Conservation (phyloP, 1,284 basidiomycete species). For the Ustilago tritici region DNA sequence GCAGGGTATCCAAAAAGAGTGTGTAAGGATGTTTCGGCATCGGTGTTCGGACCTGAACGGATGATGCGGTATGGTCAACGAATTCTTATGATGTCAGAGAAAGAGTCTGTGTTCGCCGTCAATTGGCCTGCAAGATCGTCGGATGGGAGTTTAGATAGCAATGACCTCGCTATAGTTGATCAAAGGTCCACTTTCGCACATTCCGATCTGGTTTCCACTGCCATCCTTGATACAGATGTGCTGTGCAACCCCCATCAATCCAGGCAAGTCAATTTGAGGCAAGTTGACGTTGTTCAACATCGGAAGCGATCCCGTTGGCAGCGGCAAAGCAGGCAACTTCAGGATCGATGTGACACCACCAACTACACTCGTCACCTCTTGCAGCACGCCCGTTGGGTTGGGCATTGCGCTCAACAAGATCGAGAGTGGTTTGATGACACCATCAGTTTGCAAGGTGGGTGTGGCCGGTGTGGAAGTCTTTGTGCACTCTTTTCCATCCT, state of each 20-base stretch:
- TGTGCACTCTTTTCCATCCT: slow-evolving; percentile 29
- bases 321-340: slow-evolving; percentile 16
- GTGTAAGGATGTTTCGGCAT: background rate
- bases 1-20: slow-evolving; percentile 5
- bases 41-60: slow-evolving; percentile 16
- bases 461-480: slow-evolving; percentile 21
- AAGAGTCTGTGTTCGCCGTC: background rate
- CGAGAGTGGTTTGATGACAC: slow-evolving; percentile 36
- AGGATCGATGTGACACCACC: slow-evolving; percentile 30
- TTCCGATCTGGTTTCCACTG: slow-evolving; percentile 30
- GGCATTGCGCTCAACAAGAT: slow-evolving; percentile 28
- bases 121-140: background rate
- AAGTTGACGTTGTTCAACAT: slow-evolving; percentile 26
- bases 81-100: background rate
- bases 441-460: slow-evolving; percentile 17
- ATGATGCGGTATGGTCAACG: slow-evolving; percentile 9
- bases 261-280: slow-evolving; percentile 34
- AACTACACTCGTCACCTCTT: slow-evolving; percentile 30
- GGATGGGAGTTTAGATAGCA: slow-evolving; percentile 4
- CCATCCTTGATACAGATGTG: slow-evolving; percentile 36
- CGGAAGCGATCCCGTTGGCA: slow-evolving; percentile 33
- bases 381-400: slow-evolving; percentile 21
- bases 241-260: slow-evolving; percentile 29
- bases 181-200: slow-evolving; percentile 28
- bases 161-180: slow-evolving; percentile 39